phyloP scores from a whole-genome alignment of 495 filamentous ascomycete species.

The Penicillium maclennaniae region DNA sequence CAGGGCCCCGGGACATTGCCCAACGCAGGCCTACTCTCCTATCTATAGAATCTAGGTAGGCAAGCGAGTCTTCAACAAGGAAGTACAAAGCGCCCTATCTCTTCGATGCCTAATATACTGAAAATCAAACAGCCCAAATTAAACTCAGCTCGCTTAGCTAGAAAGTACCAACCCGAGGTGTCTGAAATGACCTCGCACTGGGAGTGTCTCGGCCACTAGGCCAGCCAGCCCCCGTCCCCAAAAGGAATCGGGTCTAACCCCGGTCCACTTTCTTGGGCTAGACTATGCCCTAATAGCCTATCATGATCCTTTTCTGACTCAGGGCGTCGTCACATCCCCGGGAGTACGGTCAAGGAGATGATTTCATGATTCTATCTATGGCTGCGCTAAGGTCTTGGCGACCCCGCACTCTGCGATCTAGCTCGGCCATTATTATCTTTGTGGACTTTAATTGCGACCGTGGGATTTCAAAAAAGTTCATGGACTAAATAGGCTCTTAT shows the following conservation, averaged over 20 bases:
- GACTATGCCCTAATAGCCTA: constrained; percentile 13
- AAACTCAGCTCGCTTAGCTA: not conserved
- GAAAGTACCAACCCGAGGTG: not conserved
- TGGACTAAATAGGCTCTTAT: not conserved
- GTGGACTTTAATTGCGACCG: not conserved
- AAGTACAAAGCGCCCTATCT: not conserved
- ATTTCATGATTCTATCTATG: constrained; percentile 12
- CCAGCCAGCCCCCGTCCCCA: constrained; percentile 2
- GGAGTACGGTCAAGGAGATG: constrained; percentile 5
- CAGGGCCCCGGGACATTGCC: too few species aligned
- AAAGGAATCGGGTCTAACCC: constrained; percentile 7
- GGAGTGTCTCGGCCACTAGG: not conserved
- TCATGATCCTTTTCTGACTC: constrained; percentile 12
- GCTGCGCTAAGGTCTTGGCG: constrained; percentile 14
- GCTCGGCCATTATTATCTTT: constrained; percentile 3
- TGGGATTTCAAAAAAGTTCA: not conserved
- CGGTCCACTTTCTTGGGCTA: constrained; percentile 1
- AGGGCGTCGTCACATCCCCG: constrained; percentile 11
- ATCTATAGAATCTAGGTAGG: too few species aligned
- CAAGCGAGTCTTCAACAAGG: too few species aligned
- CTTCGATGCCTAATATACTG: not conserved
- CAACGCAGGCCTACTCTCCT: too few species aligned
- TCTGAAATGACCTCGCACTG: not conserved
- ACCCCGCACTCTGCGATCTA: constrained; percentile 13
- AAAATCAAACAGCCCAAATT: not conserved